Evolutionary conservation across 2,329 filamentous ascomycete genomes (phyloP).

Genomic region (Pseudocercospora eumusae): DNA sequence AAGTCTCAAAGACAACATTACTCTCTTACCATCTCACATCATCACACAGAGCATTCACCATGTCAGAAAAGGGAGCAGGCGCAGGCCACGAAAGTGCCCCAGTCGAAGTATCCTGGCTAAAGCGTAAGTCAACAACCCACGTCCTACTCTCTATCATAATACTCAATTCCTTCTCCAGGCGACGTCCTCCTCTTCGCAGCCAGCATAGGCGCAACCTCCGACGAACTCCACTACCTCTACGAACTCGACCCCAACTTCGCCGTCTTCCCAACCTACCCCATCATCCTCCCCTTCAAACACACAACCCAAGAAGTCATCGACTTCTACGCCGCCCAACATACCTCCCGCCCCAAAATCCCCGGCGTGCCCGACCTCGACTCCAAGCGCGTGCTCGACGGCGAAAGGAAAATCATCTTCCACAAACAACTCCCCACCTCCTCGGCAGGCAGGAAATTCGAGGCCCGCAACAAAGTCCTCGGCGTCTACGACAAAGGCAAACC

Average conservation of each 20-base stretch:
- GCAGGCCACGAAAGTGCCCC: conserved; percentile 78
- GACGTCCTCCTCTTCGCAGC: conserved; percentile 88
- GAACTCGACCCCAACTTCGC: conserved; percentile 85
- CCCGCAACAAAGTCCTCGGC: conserved; percentile 74
- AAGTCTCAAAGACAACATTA: neutral
- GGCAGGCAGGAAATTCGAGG: conserved; percentile 71
- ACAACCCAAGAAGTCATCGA: conserved; percentile 66
- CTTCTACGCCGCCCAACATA: conserved; percentile 70
- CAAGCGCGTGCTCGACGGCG: conserved; percentile 75
- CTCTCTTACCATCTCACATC: neutral
- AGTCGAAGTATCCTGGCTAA: conserved; percentile 73
- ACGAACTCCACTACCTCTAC: conserved; percentile 91
- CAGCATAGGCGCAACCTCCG: conserved; percentile 79
- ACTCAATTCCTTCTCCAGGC: conserved; percentile 40
- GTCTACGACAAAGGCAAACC: conserved; percentile 89
- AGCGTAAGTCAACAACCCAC: conserved; percentile 14
- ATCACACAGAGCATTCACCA: conserved; percentile 12
- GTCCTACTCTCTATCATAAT: neutral
- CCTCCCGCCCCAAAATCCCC: conserved; percentile 59
- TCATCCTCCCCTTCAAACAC: conserved; percentile 82
- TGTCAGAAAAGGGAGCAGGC: conserved; percentile 47
- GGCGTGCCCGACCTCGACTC: conserved; percentile 75
- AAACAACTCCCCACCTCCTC: conserved; percentile 74
- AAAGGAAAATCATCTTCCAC: conserved; percentile 70
- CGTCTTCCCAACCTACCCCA: conserved; percentile 85